phyloP scores from a whole-genome alignment of 768 basidiomycete species.

The Phanerochaete sordida region DNA sequence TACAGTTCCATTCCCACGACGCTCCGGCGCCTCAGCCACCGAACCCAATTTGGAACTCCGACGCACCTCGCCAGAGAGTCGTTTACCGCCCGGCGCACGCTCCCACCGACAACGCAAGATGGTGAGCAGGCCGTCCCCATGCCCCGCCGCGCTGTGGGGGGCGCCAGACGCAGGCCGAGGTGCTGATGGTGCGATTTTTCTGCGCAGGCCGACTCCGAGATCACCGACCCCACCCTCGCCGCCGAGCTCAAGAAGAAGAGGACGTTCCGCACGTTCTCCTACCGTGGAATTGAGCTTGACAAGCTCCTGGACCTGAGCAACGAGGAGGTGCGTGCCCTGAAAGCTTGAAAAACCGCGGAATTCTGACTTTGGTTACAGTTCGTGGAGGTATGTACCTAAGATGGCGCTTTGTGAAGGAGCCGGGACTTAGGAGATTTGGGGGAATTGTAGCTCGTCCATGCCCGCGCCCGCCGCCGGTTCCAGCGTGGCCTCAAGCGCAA shows the following conservation, averaged over 20 bases:
- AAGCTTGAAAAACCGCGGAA: background rate
- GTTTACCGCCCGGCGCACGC: slow-evolving; percentile 9
- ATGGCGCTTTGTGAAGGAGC: background rate
- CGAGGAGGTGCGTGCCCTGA: slow-evolving; percentile 71
- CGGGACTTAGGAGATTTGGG: background rate
- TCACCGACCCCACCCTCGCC: slow-evolving; percentile 91
- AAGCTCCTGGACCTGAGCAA: slow-evolving; percentile 96
- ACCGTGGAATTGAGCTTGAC: slow-evolving; percentile 97
- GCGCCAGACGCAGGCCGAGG: background rate
- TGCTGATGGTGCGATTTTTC: slow-evolving; percentile 20
- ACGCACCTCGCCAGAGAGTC: slow-evolving; percentile 10
- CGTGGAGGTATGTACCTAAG: slow-evolving; percentile 60
- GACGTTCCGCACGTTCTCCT: slow-evolving; percentile 98
- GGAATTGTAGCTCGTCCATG: slow-evolving; percentile 80
- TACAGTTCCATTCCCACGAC: slow-evolving; percentile 55
- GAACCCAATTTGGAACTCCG: slow-evolving; percentile 15
- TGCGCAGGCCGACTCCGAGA: slow-evolving; percentile 70
- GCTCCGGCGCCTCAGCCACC: slow-evolving; percentile 36
- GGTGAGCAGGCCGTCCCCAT: slow-evolving; percentile 18
- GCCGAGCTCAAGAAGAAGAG: slow-evolving; percentile 98
- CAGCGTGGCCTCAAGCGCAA: slow-evolving; percentile 97
- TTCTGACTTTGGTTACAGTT: slow-evolving; percentile 42
- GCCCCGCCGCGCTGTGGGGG: background rate
- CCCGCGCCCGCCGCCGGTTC: slow-evolving; percentile 98
- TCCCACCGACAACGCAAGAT: slow-evolving; percentile 27